Evolutionary conservation across 2,329 filamentous ascomycete species (phyloP), one percentile per base, ranked within the genome.

Genomic region (Penicillium sp.): DNA sequence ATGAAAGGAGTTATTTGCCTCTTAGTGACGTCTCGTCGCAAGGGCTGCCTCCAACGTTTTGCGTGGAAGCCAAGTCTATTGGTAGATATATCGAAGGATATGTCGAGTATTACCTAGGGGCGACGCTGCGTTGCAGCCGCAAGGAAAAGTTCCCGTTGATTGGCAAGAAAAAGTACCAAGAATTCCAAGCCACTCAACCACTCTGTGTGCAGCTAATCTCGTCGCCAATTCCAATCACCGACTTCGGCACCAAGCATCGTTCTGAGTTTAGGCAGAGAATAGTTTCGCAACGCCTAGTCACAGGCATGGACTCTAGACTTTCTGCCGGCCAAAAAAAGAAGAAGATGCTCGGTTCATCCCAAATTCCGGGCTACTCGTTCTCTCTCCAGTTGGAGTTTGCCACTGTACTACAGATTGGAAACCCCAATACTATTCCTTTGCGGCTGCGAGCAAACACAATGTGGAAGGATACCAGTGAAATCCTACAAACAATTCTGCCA

Each of bases 331-430:
- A 52, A 46, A 18, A 18, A n/a, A 33, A 25, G 6, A n/a, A 40
- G 29, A 52, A 46, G 14, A 26, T 37, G 2, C 41, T 52, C 12
- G 22, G 22, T 12, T 52, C 41, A 18, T 52, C 49, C 5, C 6
- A 46, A 46, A 12, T 46, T 26, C 49, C 49, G 11, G 6, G n/a
- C 25, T 51, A 51, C 37, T 35, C 49, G 14, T 52, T 37, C 18
- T 45, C 49, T 33, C 49, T 52, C 14, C 29, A 52, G 26, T 35
- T 46, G 11, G 41, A 52, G 5, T 23, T 52, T 35, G 49, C 41
- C 29, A 45, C 27, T 18, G n/a, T 20, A 2, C 41, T 52, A 6
- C 49, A 52, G 27, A 37, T 46, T 22, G 49, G 29, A 18, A 37
- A 46, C n/a, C 42, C 42, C 14, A 33, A 37, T 18, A 26, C 42